phyloP scores from a whole-genome alignment of 1,139 yeast species.

The Casaregolazyma suthepensis region DNA sequence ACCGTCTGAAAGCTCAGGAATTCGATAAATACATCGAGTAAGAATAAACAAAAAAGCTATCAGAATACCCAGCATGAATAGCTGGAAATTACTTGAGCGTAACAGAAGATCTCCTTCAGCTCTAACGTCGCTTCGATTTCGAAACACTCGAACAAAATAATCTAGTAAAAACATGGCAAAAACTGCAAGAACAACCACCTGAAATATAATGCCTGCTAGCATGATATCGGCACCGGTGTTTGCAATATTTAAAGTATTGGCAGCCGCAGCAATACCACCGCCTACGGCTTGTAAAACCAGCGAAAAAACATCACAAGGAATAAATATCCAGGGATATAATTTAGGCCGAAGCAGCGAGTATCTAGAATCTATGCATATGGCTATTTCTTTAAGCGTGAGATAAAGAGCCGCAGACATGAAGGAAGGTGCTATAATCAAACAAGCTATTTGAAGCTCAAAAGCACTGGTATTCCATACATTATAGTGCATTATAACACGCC shows the following conservation, averaged over 20 bases:
- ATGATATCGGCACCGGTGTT: constrained; percentile 19
- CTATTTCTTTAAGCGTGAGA: constrained; percentile 65
- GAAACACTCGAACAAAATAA: constrained; percentile 36
- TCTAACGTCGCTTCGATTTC: constrained; percentile 20
- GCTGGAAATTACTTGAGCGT: constrained; percentile 36
- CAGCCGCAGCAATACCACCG: constrained; percentile 36
- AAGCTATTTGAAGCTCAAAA: constrained; percentile 46
- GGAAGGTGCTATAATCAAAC: constrained; percentile 79
- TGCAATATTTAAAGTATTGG: constrained; percentile 10
- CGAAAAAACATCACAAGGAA: constrained; percentile 40
- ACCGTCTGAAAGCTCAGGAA: constrained; percentile 76
- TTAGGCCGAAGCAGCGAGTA: constrained; percentile 64
- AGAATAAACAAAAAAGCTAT: constrained; percentile 47
- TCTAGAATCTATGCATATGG: constrained; percentile 60
- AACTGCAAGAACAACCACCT: constrained; percentile 35
- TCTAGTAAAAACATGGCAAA: constrained; percentile 39
- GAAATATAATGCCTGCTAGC: constrained; percentile 31
- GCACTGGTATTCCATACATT: not conserved
- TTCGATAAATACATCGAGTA: constrained; percentile 73
- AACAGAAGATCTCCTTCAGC: not conserved
- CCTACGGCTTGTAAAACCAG: constrained; percentile 41
- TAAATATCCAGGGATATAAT: constrained; percentile 58
- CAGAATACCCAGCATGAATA: constrained; percentile 22
- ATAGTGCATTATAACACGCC: not conserved
- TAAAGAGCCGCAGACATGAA: constrained; percentile 87